phyloP scores from a whole-genome alignment of 164 flowering plant species.

The Taxillus chinensis region DNA sequence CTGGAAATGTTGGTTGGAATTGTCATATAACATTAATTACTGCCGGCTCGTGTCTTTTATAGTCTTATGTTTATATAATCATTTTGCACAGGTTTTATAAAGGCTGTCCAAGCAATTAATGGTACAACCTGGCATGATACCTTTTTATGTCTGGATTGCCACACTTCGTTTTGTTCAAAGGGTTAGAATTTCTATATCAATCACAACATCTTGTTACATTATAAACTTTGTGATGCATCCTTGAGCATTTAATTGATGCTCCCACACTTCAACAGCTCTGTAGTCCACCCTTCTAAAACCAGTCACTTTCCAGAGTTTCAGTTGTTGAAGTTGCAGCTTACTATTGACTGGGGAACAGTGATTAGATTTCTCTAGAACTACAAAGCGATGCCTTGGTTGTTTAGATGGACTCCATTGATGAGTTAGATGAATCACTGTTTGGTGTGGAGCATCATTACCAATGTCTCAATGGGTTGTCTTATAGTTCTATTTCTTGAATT shows the following conservation, averaged over 20 bases:
- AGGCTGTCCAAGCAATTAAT: constrained; percentile 74
- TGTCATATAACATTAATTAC: no score
- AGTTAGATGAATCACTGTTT: neutral
- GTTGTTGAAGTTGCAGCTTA: neutral
- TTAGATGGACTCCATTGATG: neutral
- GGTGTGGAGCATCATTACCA: neutral
- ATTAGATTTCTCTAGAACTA: neutral
- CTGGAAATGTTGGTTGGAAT: no score
- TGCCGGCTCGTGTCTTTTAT: no score
- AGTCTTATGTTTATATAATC: neutral
- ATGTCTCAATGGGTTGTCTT: constrained; percentile 4
- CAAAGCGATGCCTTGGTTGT: neutral
- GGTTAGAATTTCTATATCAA: constrained; percentile 31
- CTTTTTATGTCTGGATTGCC: constrained; percentile 81
- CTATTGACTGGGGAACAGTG: no score
- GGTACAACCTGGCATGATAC: constrained; percentile 83
- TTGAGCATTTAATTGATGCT: neutral
- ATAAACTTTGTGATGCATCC: constrained; percentile 6
- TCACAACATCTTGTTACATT: neutral
- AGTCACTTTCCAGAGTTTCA: neutral
- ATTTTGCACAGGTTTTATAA: constrained; percentile 54
- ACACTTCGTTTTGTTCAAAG: constrained; percentile 92
- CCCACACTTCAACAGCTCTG: neutral
- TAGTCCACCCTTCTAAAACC: neutral
- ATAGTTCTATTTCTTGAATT: neutral